Base-by-base conservation (phyloP, 345 rosid genomes). In the Mercurialis annua region DNA sequence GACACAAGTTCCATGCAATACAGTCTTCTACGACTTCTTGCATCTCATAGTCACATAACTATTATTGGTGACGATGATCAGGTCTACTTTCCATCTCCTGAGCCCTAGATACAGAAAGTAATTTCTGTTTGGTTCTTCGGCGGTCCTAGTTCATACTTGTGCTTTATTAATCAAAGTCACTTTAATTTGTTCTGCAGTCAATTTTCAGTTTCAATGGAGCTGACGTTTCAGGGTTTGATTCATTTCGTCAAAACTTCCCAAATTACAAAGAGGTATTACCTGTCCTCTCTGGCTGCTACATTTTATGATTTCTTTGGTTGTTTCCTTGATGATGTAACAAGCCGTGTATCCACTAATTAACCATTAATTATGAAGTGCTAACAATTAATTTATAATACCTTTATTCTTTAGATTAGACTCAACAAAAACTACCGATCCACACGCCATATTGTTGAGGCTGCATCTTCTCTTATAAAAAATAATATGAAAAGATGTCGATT, bases 41-140 rank as follows among this genome's bases (percentile, higher is more conserved):
- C 97, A 58, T 84, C 96, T 73, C 94, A 90, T 80, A 80, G 84
- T 72, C 71, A 33, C 68, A 77, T 92, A 70, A 92, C 97, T 30
- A 72, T 92, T 65, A 89, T 92, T 67, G 97, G 97, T 48, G 98
- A 92, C 81, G 98, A 92, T 79, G 98, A 92, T 81, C 98, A 92
- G 92, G 98, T 88, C 18, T 57, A 53, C 29, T 30, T 62, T 76
- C 68, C 64, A 30, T 16, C 34, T 40, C 64, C 53, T 52, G 8
- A 16, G 24, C n/a, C 30, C 20, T 42, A 30, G 14, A 23, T 61
- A 30, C 38, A 43, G 23, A 14, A 49, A 23, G 23, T 20, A 9
- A 24, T 15, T 46, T 59, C 24, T 17, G 8, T 43, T 59, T 20
- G 14, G 17, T 59, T 60, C 27, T 64, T 38, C 10, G n/a, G 27